Evolutionary conservation across 768 basidiomycete species (phyloP).

Genomic region (Suillus decipiens): DNA sequence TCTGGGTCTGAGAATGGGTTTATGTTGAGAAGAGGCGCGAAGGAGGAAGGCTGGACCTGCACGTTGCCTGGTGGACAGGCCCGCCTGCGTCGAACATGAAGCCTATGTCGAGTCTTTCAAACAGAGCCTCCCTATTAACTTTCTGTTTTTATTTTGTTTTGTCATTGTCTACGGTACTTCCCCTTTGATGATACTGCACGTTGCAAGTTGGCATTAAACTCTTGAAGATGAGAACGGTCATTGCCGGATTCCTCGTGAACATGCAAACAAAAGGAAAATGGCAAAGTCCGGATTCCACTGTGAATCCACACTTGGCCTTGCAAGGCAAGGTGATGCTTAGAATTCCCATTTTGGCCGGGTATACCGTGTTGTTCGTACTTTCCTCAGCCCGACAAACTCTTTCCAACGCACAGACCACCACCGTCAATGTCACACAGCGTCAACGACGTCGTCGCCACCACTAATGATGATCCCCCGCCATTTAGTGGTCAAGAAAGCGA

Average conservation of each 20-base stretch:
- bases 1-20: slow-evolving; percentile 59
- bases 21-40: slow-evolving; percentile 31
- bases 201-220: neutral
- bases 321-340: neutral
- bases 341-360: slow-evolving; percentile 5
- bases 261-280: neutral
- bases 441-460: slow-evolving; percentile 18
- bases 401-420: slow-evolving; percentile 33
- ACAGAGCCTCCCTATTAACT: neutral
- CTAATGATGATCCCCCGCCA: slow-evolving; percentile 23
- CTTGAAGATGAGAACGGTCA: neutral
- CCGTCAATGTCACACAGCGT: slow-evolving; percentile 29
- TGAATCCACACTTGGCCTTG: neutral
- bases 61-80: slow-evolving; percentile 37
- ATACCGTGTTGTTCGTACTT: slow-evolving; percentile 33
- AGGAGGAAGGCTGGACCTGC: slow-evolving; percentile 40
- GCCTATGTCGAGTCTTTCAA: neutral
- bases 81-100: slow-evolving; percentile 19
- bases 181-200: neutral
- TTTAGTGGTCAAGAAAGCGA: slow-evolving; percentile 57
- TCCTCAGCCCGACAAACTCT: slow-evolving; percentile 24
- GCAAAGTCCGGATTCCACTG: neutral
- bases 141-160: neutral
- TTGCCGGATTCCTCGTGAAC: neutral
- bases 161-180: neutral